Evolutionary conservation across 164 flowering plant genomes (phyloP).

Genomic region (Stephania cephalantha): DNA sequence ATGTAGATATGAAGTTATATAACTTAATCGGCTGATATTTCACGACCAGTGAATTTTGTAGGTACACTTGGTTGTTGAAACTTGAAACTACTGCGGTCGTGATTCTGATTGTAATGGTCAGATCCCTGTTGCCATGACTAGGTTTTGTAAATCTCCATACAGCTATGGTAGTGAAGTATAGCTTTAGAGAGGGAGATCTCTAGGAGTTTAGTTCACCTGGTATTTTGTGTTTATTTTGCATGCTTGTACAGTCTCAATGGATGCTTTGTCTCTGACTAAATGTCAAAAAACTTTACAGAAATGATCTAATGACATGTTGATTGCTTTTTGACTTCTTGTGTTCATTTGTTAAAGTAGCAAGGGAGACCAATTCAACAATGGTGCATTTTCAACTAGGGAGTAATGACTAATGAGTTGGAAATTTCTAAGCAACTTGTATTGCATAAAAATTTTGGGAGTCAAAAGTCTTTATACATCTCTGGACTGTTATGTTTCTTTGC

Average conservation of each 20-base stretch:
- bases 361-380: not conserved
- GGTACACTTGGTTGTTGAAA: constrained; percentile 34
- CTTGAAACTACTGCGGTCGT: constrained; percentile 3
- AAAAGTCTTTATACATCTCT: not conserved
- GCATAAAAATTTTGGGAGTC: not conserved
- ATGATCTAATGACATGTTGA: not conserved
- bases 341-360: too few species aligned
- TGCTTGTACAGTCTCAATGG: not conserved
- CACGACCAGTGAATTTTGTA: constrained; percentile 61
- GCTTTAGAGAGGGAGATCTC: not conserved
- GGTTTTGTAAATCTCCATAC: constrained; percentile 10
- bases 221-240: not conserved
- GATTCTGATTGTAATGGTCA: not conserved
- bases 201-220: not conserved
- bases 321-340: not conserved
- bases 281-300: not conserved
- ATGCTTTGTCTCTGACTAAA: not conserved
- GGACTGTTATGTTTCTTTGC: not conserved
- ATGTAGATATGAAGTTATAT: constrained; percentile 16
- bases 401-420: too few species aligned
- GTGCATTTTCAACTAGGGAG: too few species aligned
- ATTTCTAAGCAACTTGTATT: too few species aligned
- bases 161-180: not conserved
- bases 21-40: constrained; percentile 2
- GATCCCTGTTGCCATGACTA: constrained; percentile 4